These are phyloP conservation scores for Ananas comosus DNA, from an alignment of 176 grass and related monocot species.

Conservation along the genomic window DNA sequence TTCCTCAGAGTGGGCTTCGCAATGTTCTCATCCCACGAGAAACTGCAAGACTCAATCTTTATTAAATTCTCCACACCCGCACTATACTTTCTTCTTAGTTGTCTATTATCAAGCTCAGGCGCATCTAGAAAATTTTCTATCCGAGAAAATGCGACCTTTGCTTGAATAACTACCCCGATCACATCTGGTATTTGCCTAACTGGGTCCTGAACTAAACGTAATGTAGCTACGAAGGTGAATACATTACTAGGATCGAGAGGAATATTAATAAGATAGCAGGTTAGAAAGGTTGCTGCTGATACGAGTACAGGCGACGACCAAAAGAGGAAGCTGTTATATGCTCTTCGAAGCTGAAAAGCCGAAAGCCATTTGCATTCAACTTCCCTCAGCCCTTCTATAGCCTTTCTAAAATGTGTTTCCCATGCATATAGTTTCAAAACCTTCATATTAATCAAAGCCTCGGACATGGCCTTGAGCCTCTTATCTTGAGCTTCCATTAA, in stretches of 20 bases:
- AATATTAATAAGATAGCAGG: constrained; percentile 68
- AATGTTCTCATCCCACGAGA: constrained; percentile 74
- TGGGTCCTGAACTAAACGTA: constrained; percentile 74
- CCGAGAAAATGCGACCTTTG: constrained; percentile 77
- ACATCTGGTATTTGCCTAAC: constrained; percentile 74
- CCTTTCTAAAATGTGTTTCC: constrained; percentile 81
- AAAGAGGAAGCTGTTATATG: constrained; percentile 79
- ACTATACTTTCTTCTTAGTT: constrained; percentile 23
- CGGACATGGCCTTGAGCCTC: constrained; percentile 77
- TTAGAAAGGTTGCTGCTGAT: constrained; percentile 65
- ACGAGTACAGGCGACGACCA: constrained; percentile 92
- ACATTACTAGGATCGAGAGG: constrained; percentile 81
- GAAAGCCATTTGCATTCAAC: constrained; percentile 65
- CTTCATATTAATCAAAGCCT: constrained; percentile 77
- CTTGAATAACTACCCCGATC: constrained; percentile 74
- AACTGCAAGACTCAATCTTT: constrained; percentile 42
- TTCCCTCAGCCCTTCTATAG: constrained; percentile 66
- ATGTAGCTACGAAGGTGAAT: constrained; percentile 77
- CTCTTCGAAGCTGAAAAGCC: constrained; percentile 70
- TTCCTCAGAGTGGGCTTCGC: constrained; percentile 52
- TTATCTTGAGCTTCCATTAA: constrained; percentile 87
- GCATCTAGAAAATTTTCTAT: constrained; percentile 71
- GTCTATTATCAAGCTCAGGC: constrained; percentile 43
- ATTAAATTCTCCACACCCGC: constrained; percentile 29
- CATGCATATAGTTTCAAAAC: constrained; percentile 90